Conservation (phyloP, 106 monocot genomes). For the Dendrobium nobile region DNA sequence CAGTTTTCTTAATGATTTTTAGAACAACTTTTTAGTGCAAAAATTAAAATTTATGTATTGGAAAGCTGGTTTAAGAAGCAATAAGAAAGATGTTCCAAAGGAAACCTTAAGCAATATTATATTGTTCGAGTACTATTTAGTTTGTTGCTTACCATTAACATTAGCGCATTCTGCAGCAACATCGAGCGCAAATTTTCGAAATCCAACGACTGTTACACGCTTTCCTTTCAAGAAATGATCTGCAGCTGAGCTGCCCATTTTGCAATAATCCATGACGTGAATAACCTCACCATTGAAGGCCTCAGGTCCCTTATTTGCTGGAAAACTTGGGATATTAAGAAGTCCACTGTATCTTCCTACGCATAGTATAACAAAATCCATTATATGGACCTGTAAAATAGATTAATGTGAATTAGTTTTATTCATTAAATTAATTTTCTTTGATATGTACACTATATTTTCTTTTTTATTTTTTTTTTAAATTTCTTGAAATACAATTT, state of each 20-base stretch:
- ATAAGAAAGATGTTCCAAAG: too few relatives aligned
- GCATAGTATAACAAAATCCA: constrained; percentile 48
- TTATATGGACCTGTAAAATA: constrained; percentile 21
- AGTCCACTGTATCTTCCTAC: constrained; percentile 47
- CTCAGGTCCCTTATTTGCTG: constrained; percentile 39
- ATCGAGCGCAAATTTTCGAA: constrained; percentile 48
- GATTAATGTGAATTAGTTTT: too few relatives aligned
- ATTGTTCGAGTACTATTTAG: neutral
- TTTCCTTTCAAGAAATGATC: constrained; percentile 33
- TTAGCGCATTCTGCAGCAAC: constrained; percentile 44
- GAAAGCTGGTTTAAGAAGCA: too few relatives aligned
- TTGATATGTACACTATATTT: too few relatives aligned
- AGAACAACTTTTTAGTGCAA: too few relatives aligned
- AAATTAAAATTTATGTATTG: neutral
- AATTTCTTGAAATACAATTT: too few relatives aligned
- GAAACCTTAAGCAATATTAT: neutral
- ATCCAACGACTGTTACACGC: constrained; percentile 49
- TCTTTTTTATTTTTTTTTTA: too few relatives aligned
- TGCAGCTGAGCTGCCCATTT: constrained; percentile 24
- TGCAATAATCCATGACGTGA: neutral
- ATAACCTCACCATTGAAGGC: constrained; percentile 23
- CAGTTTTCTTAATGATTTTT: too few relatives aligned
- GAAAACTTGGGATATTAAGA: constrained; percentile 47
- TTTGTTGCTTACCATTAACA: constrained; percentile 30
- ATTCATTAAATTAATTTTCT: too few relatives aligned